These are phyloP conservation scores for Candida dendrica DNA, from an alignment of 805 yeast genomes.

Conservation along the genomic window DNA sequence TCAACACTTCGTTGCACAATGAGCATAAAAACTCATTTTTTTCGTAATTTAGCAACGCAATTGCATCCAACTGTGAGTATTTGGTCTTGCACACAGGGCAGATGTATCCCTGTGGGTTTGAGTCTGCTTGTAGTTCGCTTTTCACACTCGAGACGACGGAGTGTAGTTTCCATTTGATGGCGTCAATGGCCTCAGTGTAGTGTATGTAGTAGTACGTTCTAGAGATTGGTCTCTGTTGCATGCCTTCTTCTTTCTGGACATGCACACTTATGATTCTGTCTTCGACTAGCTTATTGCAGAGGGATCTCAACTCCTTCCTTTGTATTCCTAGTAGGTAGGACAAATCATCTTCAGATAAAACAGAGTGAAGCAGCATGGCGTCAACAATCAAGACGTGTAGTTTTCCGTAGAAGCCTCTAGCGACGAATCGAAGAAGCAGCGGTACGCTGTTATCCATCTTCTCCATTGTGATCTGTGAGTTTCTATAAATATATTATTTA, in stretches of 20 bases:
- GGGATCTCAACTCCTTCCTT: conserved; percentile 76
- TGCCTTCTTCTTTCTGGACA: conserved; percentile 62
- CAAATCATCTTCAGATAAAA: conserved; percentile 87
- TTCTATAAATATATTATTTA: neutral
- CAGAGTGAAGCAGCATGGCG: conserved; percentile 82
- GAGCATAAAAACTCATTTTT: conserved; percentile 78
- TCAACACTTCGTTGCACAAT: conserved; percentile 65
- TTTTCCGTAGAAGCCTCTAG: conserved; percentile 79
- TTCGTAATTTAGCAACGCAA: conserved; percentile 73
- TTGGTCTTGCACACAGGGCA: conserved; percentile 82
- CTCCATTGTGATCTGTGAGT: conserved; percentile 1
- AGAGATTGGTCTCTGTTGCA: conserved; percentile 57
- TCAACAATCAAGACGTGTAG: conserved; percentile 82
- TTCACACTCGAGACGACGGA: conserved; percentile 71
- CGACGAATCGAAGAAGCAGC: conserved; percentile 62
- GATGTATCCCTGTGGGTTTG: conserved; percentile 89
- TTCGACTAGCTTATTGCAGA: conserved; percentile 74
- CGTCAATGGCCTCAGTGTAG: conserved; percentile 88
- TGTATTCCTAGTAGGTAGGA: conserved; percentile 75
- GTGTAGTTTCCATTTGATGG: conserved; percentile 94
- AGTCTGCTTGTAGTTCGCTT: conserved; percentile 75
- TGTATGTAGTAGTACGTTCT: conserved; percentile 84
- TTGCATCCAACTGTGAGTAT: conserved; percentile 82
- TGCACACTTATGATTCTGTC: conserved; percentile 73
- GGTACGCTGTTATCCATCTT: conserved; percentile 34